Percentiles rank a stretch among this genome's conserved stretches.
phyloP scores from a whole-genome alignment of 495 filamentous ascomycete species.

The Hypomontagnella submonticulosa region DNA sequence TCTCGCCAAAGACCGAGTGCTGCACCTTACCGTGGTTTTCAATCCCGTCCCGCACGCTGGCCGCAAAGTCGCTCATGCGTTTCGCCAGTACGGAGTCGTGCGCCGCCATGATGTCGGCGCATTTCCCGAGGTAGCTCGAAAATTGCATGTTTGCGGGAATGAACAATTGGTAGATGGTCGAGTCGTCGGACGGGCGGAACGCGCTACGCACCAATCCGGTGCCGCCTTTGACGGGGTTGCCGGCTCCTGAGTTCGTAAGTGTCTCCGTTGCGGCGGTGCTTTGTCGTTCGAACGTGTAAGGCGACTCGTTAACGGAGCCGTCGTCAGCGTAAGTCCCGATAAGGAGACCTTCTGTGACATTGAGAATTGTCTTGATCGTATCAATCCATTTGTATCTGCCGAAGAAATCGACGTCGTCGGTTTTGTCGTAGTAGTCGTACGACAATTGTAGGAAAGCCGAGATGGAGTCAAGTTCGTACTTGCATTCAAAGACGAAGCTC shows the following conservation, averaged over 20 bases:
- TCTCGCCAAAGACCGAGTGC: slow-evolving; percentile 57
- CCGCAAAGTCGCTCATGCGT: slow-evolving; percentile 62
- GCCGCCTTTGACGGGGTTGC: slow-evolving; percentile 65
- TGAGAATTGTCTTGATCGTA: slow-evolving; percentile 61
- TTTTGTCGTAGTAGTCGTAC: slow-evolving; percentile 67
- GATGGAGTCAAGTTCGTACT: slow-evolving; percentile 75
- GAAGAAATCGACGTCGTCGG: slow-evolving; percentile 69
- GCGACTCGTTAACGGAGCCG: slow-evolving; percentile 60
- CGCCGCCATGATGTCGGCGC: slow-evolving; percentile 60
- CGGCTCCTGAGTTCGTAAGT: slow-evolving; percentile 65
- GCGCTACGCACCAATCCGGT: slow-evolving; percentile 71
- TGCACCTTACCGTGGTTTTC: slow-evolving; percentile 60
- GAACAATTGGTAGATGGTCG: slow-evolving; percentile 65
- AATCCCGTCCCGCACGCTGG: slow-evolving; percentile 60
- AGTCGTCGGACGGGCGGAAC: slow-evolving; percentile 74
- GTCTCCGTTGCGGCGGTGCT: slow-evolving; percentile 69
- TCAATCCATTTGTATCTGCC: slow-evolving; percentile 63
- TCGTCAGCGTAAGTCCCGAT: slow-evolving; percentile 66
- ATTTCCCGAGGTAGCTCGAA: slow-evolving; percentile 60
- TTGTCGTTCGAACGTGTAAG: slow-evolving; percentile 67
- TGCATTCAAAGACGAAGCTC: slow-evolving; percentile 60
- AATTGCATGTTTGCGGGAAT: slow-evolving; percentile 80
- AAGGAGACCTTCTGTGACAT: slow-evolving; percentile 61
- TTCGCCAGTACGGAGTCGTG: slow-evolving; percentile 56
- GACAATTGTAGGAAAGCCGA: slow-evolving; percentile 72